Percentiles rank a stretch among this genome's conserved stretches.
These are phyloP conservation scores for Colletotrichum musicola DNA, from an alignment of 2,329 filamentous ascomycete species.

Conservation along the genomic window DNA sequence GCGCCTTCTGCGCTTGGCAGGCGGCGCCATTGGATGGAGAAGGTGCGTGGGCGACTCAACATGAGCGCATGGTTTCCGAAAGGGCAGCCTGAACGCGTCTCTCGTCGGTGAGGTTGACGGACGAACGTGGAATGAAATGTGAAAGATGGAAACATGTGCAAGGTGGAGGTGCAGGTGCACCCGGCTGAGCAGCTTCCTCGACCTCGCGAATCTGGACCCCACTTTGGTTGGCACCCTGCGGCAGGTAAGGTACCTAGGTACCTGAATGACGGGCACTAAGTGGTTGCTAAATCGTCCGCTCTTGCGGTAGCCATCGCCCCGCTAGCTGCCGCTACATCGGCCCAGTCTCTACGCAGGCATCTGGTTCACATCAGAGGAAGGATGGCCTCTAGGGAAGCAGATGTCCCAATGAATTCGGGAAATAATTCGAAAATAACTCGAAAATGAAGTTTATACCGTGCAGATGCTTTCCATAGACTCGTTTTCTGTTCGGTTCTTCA, in stretches of 20 bases:
- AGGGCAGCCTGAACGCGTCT: conserved; percentile 8
- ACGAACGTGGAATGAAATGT: background rate
- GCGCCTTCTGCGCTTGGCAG: conserved; percentile 70
- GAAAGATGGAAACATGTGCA: conserved; percentile 7
- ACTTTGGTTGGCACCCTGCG: conserved; percentile 22
- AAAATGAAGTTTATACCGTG: too few relatives aligned
- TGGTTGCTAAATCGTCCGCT: conserved; percentile 8
- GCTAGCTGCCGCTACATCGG: too few relatives aligned
- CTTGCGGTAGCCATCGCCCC: background rate
- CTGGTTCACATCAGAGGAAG: background rate
- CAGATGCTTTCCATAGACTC: too few relatives aligned
- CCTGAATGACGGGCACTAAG: conserved; percentile 7
- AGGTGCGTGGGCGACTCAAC: conserved; percentile 19
- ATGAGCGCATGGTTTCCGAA: conserved; percentile 28
- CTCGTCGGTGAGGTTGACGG: conserved; percentile 18
- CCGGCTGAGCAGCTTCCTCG: conserved; percentile 34
- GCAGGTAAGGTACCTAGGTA: background rate
- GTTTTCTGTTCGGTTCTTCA: too few relatives aligned
- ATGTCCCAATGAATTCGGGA: too few relatives aligned
- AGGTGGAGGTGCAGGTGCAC: conserved; percentile 5
- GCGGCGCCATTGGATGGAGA: conserved; percentile 63
- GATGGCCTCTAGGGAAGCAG: background rate
- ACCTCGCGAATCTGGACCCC: conserved; percentile 28
- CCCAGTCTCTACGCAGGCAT: too few relatives aligned
- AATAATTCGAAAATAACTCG: too few relatives aligned